phyloP scores from a whole-genome alignment of 495 filamentous ascomycete genomes.

The Cercophora samala region DNA sequence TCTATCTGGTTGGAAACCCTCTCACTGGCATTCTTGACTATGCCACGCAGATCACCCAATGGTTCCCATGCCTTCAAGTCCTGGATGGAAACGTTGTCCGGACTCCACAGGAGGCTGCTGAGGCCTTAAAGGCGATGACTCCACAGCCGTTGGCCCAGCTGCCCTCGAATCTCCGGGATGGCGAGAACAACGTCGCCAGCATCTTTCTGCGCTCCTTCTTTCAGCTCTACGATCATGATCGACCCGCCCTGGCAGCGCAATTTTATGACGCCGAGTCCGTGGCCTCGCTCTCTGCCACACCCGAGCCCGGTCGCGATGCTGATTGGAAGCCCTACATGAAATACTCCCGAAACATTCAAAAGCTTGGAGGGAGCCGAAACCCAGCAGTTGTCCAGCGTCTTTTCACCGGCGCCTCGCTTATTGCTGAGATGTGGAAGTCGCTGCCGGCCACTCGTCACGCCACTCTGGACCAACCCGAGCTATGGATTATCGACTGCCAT shows the following conservation, averaged over 20 bases:
- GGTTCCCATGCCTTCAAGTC: slow-evolving; percentile 73
- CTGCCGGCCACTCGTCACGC: slow-evolving; percentile 78
- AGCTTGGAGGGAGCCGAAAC: slow-evolving; percentile 52
- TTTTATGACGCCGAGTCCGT: slow-evolving; percentile 75
- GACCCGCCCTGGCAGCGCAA: slow-evolving; percentile 54
- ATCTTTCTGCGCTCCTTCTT: slow-evolving; percentile 76
- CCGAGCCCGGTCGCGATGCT: slow-evolving; percentile 43
- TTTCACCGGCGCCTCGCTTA: slow-evolving; percentile 61
- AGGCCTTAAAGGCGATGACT: slow-evolving; percentile 34
- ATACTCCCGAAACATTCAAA: slow-evolving; percentile 74
- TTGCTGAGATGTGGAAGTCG: slow-evolving; percentile 61
- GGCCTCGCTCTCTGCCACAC: slow-evolving; percentile 76
- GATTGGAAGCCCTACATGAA: slow-evolving; percentile 75
- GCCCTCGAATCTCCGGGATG: slow-evolving; percentile 70
- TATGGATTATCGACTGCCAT: slow-evolving; percentile 82
- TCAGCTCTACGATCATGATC: slow-evolving; percentile 68
- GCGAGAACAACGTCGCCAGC: slow-evolving; percentile 63
- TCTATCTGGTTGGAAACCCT: slow-evolving; percentile 74
- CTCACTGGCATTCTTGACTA: slow-evolving; percentile 61
- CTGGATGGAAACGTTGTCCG: slow-evolving; percentile 70
- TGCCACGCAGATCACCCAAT: slow-evolving; percentile 66
- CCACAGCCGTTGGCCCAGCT: slow-evolving; percentile 65
- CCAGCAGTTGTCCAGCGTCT: slow-evolving; percentile 59
- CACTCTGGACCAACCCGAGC: slow-evolving; percentile 54
- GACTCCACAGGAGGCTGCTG: slow-evolving; percentile 62